A percentile compares a stretch with the other conserved stretches of the same genome.
Conservation (phyloP, 768 basidiomycete species). For the Boletus rubropictus region DNA sequence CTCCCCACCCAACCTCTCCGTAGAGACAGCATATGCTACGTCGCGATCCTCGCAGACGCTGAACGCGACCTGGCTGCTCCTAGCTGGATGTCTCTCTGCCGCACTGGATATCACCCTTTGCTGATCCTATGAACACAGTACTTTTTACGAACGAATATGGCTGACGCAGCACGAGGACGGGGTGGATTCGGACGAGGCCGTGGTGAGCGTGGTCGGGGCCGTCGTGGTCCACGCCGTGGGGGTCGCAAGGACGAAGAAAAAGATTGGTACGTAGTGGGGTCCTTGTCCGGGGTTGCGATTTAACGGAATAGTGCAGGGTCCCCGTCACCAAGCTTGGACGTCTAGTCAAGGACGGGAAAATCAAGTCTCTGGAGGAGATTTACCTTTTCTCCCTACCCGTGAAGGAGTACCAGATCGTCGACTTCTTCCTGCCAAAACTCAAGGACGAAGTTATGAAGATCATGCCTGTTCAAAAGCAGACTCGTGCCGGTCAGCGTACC, state of each 20-base stretch:
- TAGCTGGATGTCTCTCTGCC: slow-evolving; percentile 46
- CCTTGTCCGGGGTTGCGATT: slow-evolving; percentile 1
- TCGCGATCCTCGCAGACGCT: slow-evolving; percentile 1
- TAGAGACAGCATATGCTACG: not conserved
- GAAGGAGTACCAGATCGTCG: slow-evolving; percentile 99
- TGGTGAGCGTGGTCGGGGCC: slow-evolving; percentile 58
- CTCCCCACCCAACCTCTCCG: not conserved
- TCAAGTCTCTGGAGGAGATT: slow-evolving; percentile 99
- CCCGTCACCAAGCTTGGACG: slow-evolving; percentile 99
- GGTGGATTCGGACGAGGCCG: slow-evolving; percentile 88
- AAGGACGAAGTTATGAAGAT: slow-evolving; percentile 99
- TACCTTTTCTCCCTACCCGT: slow-evolving; percentile 99
- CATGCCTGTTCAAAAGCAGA: slow-evolving; percentile 99
- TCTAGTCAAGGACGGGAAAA: slow-evolving; percentile 98
- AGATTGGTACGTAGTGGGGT: slow-evolving; percentile 73
- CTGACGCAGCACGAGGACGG: slow-evolving; percentile 88
- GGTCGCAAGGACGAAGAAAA: slow-evolving; percentile 99
- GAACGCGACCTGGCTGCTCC: not conserved
- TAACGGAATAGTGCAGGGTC: slow-evolving; percentile 49
- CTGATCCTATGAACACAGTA: slow-evolving; percentile 27
- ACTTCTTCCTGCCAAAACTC: slow-evolving; percentile 97
- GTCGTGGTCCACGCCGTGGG: slow-evolving; percentile 84
- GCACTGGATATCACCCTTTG: slow-evolving; percentile 38
- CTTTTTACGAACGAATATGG: slow-evolving; percentile 45
- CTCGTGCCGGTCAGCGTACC: slow-evolving; percentile 97